Base-by-base conservation (phyloP, 2,329 filamentous ascomycete genomes). In the Aureobasidium sp. region DNA sequence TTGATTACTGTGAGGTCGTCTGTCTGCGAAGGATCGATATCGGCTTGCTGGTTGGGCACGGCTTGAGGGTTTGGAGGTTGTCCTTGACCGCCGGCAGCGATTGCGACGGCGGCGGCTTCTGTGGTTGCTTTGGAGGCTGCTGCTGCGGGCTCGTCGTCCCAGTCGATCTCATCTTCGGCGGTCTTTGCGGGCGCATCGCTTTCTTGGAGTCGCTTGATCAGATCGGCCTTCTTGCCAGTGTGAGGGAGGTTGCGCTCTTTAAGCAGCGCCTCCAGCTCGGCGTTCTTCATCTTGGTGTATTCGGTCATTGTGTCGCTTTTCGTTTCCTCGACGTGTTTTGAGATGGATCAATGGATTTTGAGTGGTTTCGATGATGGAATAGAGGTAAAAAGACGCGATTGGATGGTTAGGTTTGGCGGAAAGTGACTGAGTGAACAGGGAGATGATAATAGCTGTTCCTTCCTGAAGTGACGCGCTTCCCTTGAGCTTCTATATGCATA, bases 241-340 rank as follows among this genome's bases (percentile, higher is more conserved):
- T 87, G 83, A 9, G 86, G 80, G 44, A 94, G 83, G 64, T 83
- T 81, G 72, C 88, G 88, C 74, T 90, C 86, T 66, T 85, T 84
- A 68, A 92, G 85, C 51, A 93, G 81, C 77, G 90, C 87, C 79
- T 90, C 89, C 57, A 94, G 85, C 76, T 94, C 90, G 41, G 88
- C 87, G 63, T 93, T 90, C 79, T 93, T 93, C 75, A 91, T 82
- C 62, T 87, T 83, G 58, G 80, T 77, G 78, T 91, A 92, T 71
- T 91, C 87, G 68, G 85, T 77, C 86, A 90, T 89, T 39, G 65
- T 77, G 71, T 55, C 39, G 50, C 36, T 42, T 8, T 25, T 13
- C n/a, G 25, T 13, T 8, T 32, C 30, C 39, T 6, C 11, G 10
- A 6, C n/a, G 16, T 29, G 53, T 45, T 27, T 34, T 25, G 4